These are phyloP conservation scores for Cokeromyces recurvatus DNA, from an alignment of 371 early-diverging fungal genomes.

Conservation along the genomic window DNA sequence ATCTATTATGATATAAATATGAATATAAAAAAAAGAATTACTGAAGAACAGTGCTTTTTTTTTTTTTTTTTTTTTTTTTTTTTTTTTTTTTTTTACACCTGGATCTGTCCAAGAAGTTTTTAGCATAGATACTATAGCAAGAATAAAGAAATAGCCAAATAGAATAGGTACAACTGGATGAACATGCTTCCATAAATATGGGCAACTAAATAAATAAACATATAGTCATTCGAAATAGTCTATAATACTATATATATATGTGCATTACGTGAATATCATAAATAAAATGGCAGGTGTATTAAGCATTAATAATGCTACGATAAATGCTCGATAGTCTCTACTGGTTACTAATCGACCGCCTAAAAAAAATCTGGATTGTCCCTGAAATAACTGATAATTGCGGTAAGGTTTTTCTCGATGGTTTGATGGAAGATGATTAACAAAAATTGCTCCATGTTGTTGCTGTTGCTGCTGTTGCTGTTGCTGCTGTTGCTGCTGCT, in stretches of 20 bases:
- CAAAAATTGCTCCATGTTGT: neutral
- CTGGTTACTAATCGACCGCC: slow-evolving; percentile 68
- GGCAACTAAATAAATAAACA: slow-evolving; percentile 38
- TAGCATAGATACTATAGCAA: slow-evolving; percentile 70
- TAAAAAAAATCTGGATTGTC: slow-evolving; percentile 52
- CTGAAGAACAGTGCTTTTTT: too few relatives aligned
- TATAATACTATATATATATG: too few relatives aligned
- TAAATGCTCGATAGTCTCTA: slow-evolving; percentile 59
- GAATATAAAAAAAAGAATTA: too few relatives aligned
- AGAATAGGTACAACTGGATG: slow-evolving; percentile 63
- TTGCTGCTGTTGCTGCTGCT: neutral
- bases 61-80: too few relatives aligned
- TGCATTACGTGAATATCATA: slow-evolving; percentile 59
- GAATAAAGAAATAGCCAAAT: slow-evolving; percentile 68
- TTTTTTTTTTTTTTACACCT: slow-evolving; percentile 45
- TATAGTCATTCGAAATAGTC: too few relatives aligned
- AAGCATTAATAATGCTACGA: slow-evolving; percentile 58
- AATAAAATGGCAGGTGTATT: slow-evolving; percentile 60
- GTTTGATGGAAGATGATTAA: neutral
- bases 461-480: neutral
- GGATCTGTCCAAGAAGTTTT: slow-evolving; percentile 90
- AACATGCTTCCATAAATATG: slow-evolving; percentile 61
- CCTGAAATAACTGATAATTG: slow-evolving; percentile 35
- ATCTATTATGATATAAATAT: slow-evolving; percentile 29
- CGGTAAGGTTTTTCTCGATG: neutral